These are phyloP conservation scores for Ogataea trehalophila DNA, from an alignment of 805 yeast genomes.

Conservation along the genomic window DNA sequence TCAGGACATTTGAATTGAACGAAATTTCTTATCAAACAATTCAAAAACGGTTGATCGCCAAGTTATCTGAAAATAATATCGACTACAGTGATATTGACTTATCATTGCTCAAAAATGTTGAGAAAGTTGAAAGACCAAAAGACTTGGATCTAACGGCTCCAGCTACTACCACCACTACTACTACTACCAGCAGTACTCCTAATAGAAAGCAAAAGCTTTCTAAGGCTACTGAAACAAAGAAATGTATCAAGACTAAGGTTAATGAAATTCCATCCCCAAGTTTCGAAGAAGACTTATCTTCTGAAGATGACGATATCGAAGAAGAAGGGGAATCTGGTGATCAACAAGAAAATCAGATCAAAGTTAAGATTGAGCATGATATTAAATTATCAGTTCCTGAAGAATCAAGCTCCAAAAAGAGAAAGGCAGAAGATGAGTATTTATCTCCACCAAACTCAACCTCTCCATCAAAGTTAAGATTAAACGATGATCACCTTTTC, in stretches of 20 bases:
- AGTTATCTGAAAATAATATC: slow-evolving; percentile 14
- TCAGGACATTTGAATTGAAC: slow-evolving; percentile 10
- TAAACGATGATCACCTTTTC: slow-evolving; percentile 23
- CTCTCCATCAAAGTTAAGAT: slow-evolving; percentile 26
- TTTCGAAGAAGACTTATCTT: slow-evolving; percentile 19
- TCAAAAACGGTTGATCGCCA: slow-evolving; percentile 14
- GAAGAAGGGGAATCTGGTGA: slow-evolving; percentile 14
- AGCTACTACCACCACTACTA: slow-evolving; percentile 15
- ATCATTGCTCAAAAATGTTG: slow-evolving; percentile 7
- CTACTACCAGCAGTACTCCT: slow-evolving; percentile 8
- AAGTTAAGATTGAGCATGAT: neutral
- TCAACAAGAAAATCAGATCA: slow-evolving; percentile 1
- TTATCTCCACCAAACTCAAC: slow-evolving; percentile 30
- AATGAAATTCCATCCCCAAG: slow-evolving; percentile 20
- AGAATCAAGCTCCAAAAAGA: slow-evolving; percentile 7
- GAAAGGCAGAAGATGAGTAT: slow-evolving; percentile 16
- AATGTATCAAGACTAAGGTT: too few relatives aligned
- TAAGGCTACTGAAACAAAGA: neutral
- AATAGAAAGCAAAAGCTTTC: slow-evolving; percentile 3
- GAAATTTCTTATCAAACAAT: slow-evolving; percentile 9
- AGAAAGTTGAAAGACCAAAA: slow-evolving; percentile 21
- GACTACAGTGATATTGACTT: slow-evolving; percentile 14
- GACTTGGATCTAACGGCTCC: slow-evolving; percentile 23
- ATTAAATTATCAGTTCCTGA: neutral
- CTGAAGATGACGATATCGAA: slow-evolving; percentile 18